A percentile compares a stretch with the other conserved stretches of the same genome.
phyloP scores from a whole-genome alignment of 2,329 filamentous ascomycete genomes.

The Cladosporium sp. region DNA sequence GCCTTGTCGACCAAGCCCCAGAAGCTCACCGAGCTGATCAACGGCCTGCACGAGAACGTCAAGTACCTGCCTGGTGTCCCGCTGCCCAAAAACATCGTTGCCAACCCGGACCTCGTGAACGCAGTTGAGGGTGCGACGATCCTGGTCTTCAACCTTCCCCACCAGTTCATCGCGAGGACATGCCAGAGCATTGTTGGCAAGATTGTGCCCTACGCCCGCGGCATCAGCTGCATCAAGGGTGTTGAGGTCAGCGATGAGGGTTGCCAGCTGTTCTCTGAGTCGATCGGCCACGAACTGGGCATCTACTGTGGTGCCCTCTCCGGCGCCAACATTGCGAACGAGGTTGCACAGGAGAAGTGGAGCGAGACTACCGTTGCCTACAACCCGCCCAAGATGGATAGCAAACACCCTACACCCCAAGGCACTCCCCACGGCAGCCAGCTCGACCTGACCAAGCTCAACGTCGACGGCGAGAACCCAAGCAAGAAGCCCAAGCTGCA shows the following conservation, averaged over 20 bases:
- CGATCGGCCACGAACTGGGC: slow-evolving; percentile 81
- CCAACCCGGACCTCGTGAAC: slow-evolving; percentile 75
- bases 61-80: slow-evolving; percentile 92
- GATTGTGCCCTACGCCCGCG: slow-evolving; percentile 85
- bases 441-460: slow-evolving; percentile 32
- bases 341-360: slow-evolving; percentile 94
- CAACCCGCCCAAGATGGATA: slow-evolving; percentile 86
- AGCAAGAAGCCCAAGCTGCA: slow-evolving; percentile 53
- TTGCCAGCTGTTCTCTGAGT: slow-evolving; percentile 88
- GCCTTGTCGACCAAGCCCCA: slow-evolving; percentile 62
- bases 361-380: slow-evolving; percentile 97
- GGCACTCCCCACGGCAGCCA: slow-evolving; percentile 46
- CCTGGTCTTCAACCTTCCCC: slow-evolving; percentile 91
- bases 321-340: slow-evolving; percentile 91
- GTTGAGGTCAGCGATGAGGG: slow-evolving; percentile 80
- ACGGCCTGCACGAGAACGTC: slow-evolving; percentile 88
- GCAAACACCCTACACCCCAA: slow-evolving; percentile 64
- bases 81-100: slow-evolving; percentile 77
- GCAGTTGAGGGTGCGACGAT: slow-evolving; percentile 81
- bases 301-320: slow-evolving; percentile 97
- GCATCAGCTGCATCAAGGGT: slow-evolving; percentile 97
- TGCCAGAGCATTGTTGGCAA: slow-evolving; percentile 82
- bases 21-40: slow-evolving; percentile 89
- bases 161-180: slow-evolving; percentile 88
- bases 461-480: slow-evolving; percentile 32